Base-by-base conservation (phyloP, 768 basidiomycete species). In the Trametes elegans region DNA sequence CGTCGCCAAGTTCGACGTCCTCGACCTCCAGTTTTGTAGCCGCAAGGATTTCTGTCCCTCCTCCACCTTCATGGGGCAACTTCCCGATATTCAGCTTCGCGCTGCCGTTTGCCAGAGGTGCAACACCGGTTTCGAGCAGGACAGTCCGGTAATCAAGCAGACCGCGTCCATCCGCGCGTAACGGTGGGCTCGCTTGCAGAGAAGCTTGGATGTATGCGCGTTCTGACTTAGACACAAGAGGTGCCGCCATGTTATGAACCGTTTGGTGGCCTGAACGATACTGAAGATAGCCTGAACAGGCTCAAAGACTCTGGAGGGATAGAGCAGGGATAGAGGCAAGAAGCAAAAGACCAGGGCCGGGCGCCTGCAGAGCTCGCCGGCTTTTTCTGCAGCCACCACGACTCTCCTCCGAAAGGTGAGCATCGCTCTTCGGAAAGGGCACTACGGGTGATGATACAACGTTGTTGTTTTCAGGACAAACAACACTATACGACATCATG, bases 51-150 rank as follows among this genome's bases (percentile, higher is more conserved):
- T 93, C 90, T 0, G 93, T 93, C 0, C 87, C 85, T 2, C 81
- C 83, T 6, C 79, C 81, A 9, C 78, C 79, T 39, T 79, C 76
- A 40, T 74, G 73, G 23, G 77, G 71, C 55, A 73, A 74, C 59
- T 76, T 74, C 1, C 90, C 92, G n/a, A 93, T 79, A 59, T 75
- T 81, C 7, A 93, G 73, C 21, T 81, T 79, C 5, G 90, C 90
- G 58, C 90, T 93, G 6, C 93, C 93, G 56, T 94, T 93, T 18
- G 92, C 87, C 5, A 91, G 78, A 5, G 90, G 88, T 14, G 84
- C 83, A 1, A 88, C 79, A 19, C 87, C 88, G 0, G 89, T 90
- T 70, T 90, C 85, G 26, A 95, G 80, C 7, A 81, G 74, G 19
- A 94, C 77, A 0, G 79, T 71, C 26, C 93, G 78, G 62, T 80